These are phyloP conservation scores for Phytopythium aichiense DNA, from an alignment of 352 stramenopile genomes.

Conservation along the genomic window DNA sequence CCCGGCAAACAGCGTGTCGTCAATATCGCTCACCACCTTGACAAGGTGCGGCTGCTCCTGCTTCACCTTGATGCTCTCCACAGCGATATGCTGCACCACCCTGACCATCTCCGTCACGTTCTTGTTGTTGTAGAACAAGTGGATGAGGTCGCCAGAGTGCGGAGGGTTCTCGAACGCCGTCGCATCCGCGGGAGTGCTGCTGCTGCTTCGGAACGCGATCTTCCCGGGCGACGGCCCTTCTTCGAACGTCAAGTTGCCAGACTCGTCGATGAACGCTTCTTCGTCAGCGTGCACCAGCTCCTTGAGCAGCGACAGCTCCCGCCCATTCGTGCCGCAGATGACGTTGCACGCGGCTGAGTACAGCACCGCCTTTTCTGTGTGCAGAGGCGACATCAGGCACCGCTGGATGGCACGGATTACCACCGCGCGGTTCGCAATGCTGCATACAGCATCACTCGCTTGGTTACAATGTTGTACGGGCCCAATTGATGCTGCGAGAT, in stretches of 20 bases:
- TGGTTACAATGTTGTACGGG: not conserved
- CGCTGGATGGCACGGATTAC: conserved; percentile 79
- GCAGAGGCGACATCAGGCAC: conserved; percentile 64
- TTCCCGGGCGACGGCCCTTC: conserved; percentile 10
- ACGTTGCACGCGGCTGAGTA: conserved; percentile 70
- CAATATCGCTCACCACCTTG: conserved; percentile 87
- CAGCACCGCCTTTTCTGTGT: conserved; percentile 59
- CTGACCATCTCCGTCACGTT: conserved; percentile 77
- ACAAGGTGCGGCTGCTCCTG: conserved; percentile 48
- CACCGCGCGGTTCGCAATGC: conserved; percentile 65
- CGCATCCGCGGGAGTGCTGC: not conserved
- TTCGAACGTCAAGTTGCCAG: conserved; percentile 24
- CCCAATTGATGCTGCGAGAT: not conserved
- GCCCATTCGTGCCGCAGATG: conserved; percentile 58
- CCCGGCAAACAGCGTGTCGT: conserved; percentile 78
- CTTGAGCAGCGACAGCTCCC: conserved; percentile 72
- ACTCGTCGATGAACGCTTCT: conserved; percentile 34
- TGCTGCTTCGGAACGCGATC: conserved; percentile 2
- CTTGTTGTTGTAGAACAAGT: conserved; percentile 74
- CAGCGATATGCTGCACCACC: conserved; percentile 81
- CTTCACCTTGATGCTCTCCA: conserved; percentile 72
- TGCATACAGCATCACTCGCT: conserved; percentile 8
- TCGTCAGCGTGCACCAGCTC: conserved; percentile 75
- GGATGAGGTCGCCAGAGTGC: conserved; percentile 69
- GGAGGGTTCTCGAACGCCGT: conserved; percentile 27